Evolutionary conservation across 202 grass and related monocot species (phyloP).

Genomic region (Bolboschoenoplectus hybrid): DNA sequence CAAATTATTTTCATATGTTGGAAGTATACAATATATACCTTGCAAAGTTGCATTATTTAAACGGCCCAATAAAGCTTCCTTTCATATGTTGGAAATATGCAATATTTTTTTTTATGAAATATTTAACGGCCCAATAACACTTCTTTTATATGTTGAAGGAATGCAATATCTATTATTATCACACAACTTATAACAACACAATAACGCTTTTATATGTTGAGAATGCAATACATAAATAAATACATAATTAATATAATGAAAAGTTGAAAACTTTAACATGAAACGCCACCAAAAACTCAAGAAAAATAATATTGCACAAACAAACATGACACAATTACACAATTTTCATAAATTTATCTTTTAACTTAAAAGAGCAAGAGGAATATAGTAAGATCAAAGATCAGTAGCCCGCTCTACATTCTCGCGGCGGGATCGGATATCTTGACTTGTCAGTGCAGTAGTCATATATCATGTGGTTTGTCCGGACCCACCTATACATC

Average conservation of each 20-base stretch:
- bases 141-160: not conserved
- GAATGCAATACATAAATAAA: not conserved
- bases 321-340: not conserved
- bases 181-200: not conserved
- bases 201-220: not conserved
- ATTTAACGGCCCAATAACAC: not conserved
- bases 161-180: not conserved
- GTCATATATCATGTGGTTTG: constrained; percentile 51
- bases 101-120: not conserved
- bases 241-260: not conserved
- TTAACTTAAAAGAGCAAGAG: not conserved
- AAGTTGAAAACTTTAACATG: not conserved
- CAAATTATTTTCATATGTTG: not conserved
- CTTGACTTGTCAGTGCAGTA: constrained; percentile 48
- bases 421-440: constrained; percentile 30
- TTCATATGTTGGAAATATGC: not conserved
- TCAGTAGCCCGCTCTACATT: constrained; percentile 49
- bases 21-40: not conserved
- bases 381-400: not conserved
- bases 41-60: not conserved
- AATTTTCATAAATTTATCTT: constrained; percentile 15
- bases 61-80: not conserved
- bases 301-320: not conserved
- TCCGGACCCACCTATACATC: constrained; percentile 43
- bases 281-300: not conserved